A percentile compares a stretch with the other conserved stretches of the same genome.
Conservation (phyloP, 345 rosid species). For the Eucalyptus paniculata region DNA sequence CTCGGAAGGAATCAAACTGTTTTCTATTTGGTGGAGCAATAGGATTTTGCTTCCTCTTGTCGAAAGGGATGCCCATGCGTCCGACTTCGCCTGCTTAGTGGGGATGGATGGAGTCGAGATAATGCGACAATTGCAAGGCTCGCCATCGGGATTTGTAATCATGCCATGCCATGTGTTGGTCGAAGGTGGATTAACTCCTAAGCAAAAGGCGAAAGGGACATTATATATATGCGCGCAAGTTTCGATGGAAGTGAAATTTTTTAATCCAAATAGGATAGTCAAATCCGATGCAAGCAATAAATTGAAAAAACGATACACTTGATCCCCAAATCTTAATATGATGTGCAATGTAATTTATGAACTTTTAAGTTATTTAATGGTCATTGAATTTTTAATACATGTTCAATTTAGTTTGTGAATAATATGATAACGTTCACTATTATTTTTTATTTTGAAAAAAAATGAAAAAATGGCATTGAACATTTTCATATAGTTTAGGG, state of each 20-base stretch:
- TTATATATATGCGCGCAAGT: background rate
- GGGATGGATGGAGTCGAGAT: background rate
- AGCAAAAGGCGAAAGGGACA: background rate
- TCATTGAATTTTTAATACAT: no score
- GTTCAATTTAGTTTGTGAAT: no score
- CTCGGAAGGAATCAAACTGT: background rate
- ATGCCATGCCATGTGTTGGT: background rate
- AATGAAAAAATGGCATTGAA: background rate
- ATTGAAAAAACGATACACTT: background rate
- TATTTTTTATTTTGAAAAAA: no score
- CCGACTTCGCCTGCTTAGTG: background rate
- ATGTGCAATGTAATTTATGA: background rate
- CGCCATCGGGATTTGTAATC: background rate
- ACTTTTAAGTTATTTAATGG: background rate
- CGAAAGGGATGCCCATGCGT: background rate
- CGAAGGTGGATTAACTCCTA: background rate
- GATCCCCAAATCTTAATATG: rapidly evolving
- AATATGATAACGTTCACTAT: no score
- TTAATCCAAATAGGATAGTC: background rate
- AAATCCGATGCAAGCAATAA: background rate
- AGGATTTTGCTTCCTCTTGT: background rate
- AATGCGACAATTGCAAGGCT: background rate
- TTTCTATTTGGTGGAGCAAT: background rate
- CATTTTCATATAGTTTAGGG: no score
- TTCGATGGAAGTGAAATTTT: background rate